These are phyloP conservation scores for Alternaria alternata DNA, from an alignment of 2,329 filamentous ascomycete genomes.

Conservation along the genomic window DNA sequence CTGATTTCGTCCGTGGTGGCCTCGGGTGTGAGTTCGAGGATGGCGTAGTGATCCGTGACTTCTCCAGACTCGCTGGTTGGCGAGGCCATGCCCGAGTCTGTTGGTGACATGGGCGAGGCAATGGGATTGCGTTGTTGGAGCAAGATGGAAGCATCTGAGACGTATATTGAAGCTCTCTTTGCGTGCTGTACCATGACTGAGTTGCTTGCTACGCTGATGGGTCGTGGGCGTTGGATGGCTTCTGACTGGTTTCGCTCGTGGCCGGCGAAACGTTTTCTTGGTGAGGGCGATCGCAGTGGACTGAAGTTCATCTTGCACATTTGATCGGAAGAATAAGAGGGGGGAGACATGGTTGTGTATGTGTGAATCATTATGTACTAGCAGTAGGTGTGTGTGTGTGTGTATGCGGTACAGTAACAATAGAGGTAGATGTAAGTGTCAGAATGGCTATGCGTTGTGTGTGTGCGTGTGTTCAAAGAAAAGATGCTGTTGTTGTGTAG, in stretches of 20 bases:
- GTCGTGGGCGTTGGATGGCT: constrained; percentile 28
- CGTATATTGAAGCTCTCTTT: constrained; percentile 38
- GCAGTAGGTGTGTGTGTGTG: background rate
- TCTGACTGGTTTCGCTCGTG: constrained; percentile 38
- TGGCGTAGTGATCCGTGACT: constrained; percentile 44
- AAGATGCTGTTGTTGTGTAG: constrained; percentile 13
- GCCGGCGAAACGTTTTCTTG: constrained; percentile 21
- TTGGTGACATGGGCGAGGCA: constrained; percentile 23
- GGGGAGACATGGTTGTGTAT: constrained; percentile 22
- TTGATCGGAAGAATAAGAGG: constrained; percentile 25
- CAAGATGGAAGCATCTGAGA: constrained; percentile 35
- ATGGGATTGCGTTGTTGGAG: constrained; percentile 33
- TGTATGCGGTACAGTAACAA: constrained; percentile 19
- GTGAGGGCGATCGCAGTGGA: constrained; percentile 24
- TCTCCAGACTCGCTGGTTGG: constrained; percentile 25
- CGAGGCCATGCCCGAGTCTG: constrained; percentile 21
- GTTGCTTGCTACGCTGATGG: constrained; percentile 25
- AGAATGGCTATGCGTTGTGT: constrained; percentile 8
- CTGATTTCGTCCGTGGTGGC: constrained; percentile 44
- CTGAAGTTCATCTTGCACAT: constrained; percentile 30
- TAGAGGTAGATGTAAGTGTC: background rate
- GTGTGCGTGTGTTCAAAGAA: constrained; percentile 7
- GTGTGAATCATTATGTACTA: constrained; percentile 27
- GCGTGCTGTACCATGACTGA: constrained; percentile 25
- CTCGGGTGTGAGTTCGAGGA: constrained; percentile 31